phyloP scores from a whole-genome alignment of 1,139 yeast species.

The Zygosaccharomyces sapae region DNA sequence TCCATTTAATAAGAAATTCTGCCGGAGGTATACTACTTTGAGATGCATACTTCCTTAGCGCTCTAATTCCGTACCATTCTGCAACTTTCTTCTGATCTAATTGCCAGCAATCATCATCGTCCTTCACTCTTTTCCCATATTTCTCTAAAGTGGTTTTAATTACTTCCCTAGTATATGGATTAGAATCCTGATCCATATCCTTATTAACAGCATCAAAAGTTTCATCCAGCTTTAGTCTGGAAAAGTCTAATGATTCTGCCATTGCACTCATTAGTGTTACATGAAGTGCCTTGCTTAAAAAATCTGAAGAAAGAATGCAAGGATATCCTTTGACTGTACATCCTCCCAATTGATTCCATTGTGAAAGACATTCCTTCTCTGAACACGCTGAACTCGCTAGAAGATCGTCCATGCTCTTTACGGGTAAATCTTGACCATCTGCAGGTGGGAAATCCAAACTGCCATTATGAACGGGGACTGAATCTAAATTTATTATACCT shows the following conservation, averaged over 20 bases:
- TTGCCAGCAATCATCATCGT: slow-evolving; percentile 28
- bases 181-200: slow-evolving; percentile 30
- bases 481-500: slow-evolving; percentile 44
- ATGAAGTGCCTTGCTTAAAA: slow-evolving; percentile 40
- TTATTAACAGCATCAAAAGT: slow-evolving; percentile 28
- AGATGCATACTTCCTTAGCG: slow-evolving; percentile 42
- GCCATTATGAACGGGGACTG: slow-evolving; percentile 51
- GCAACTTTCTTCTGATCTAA: slow-evolving; percentile 45
- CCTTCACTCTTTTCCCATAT: slow-evolving; percentile 37
- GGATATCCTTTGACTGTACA: slow-evolving; percentile 45
- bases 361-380: slow-evolving; percentile 45
- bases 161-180: slow-evolving; percentile 37
- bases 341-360: slow-evolving; percentile 59
- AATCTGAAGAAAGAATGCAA: slow-evolving; percentile 38
- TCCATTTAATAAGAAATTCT: slow-evolving; percentile 61
- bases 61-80: slow-evolving; percentile 57
- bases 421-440: slow-evolving; percentile 8
- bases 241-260: slow-evolving; percentile 41
- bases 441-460: slow-evolving; percentile 21
- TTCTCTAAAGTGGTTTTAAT: slow-evolving; percentile 46
- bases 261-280: slow-evolving; percentile 50
- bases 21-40: slow-evolving; percentile 36
- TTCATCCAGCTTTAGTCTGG: slow-evolving; percentile 33
- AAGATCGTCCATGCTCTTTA: slow-evolving; percentile 40
- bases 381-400: slow-evolving; percentile 54